Percentiles rank a stretch among this genome's conserved stretches.
phyloP scores from a whole-genome alignment of 1,284 basidiomycete genomes.

The Trametes polyzona region DNA sequence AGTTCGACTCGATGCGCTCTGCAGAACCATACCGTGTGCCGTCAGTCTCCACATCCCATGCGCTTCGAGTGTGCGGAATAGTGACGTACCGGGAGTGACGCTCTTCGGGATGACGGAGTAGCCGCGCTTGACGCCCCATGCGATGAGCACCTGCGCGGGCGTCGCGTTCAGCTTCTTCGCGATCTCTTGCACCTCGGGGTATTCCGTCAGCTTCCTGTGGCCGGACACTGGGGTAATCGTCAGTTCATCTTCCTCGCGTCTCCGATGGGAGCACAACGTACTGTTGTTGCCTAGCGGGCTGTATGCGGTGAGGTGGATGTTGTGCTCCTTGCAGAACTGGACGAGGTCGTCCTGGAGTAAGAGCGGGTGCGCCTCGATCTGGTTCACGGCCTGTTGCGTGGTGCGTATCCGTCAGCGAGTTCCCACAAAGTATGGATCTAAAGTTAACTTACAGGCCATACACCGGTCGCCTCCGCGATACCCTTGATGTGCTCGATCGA shows the following conservation, averaged over 20 bases:
- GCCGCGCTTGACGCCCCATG: slow-evolving; percentile 51
- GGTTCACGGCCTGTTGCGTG: slow-evolving; percentile 79
- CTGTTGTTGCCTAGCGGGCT: slow-evolving; percentile 84
- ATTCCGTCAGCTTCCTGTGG: slow-evolving; percentile 63
- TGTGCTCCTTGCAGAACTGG: slow-evolving; percentile 69
- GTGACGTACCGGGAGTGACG: slow-evolving; percentile 35
- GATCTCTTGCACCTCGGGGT: slow-evolving; percentile 54
- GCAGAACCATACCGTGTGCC: background rate
- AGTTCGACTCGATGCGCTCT: slow-evolving; percentile 57
- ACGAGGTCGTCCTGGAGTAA: slow-evolving; percentile 74
- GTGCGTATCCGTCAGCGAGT: background rate
- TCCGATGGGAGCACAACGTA: slow-evolving; percentile 34
- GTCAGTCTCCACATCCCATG: too few relatives aligned
- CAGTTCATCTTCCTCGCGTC: background rate
- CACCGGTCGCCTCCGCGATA: slow-evolving; percentile 76
- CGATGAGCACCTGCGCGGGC: slow-evolving; percentile 59
- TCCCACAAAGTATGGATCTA: too few relatives aligned
- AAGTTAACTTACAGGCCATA: slow-evolving; percentile 57
- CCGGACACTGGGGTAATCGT: slow-evolving; percentile 47
- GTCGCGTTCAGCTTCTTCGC: slow-evolving; percentile 51
- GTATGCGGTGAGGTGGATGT: slow-evolving; percentile 85
- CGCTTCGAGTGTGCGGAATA: too few relatives aligned
- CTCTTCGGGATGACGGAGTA: slow-evolving; percentile 52
- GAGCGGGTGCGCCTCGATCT: slow-evolving; percentile 85
- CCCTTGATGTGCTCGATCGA: slow-evolving; percentile 66